phyloP scores from a whole-genome alignment of 2,329 filamentous ascomycete species.

The Hymenoscyphus scutula region DNA sequence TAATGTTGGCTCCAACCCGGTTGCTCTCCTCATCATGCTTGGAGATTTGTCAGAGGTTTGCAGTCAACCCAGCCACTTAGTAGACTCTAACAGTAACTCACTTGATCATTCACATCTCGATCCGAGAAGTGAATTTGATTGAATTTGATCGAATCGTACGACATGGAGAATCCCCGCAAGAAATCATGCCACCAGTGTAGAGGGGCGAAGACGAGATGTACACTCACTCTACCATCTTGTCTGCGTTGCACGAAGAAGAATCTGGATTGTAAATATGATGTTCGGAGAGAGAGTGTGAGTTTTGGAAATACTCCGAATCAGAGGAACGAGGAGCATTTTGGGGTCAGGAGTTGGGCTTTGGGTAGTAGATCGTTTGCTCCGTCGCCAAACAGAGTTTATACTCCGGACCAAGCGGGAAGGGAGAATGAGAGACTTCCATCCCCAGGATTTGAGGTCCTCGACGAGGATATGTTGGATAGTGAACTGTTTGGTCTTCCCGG shows the following conservation, averaged over 20 bases:
- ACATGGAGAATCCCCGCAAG: constrained; percentile 11
- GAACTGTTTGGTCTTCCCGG: no score
- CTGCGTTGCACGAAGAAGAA: constrained; percentile 15
- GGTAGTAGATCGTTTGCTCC: no score
- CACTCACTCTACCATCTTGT: constrained; percentile 17
- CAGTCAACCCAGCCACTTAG: no score
- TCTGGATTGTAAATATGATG: constrained; percentile 18
- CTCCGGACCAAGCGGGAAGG: no score
- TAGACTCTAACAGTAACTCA: neutral
- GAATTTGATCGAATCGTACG: neutral
- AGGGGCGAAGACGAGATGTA: constrained; percentile 19
- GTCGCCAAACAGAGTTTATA: no score
- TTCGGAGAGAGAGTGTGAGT: neutral
- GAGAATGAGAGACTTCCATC: no score
- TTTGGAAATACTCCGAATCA: neutral
- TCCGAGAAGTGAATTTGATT: neutral
- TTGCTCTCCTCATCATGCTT: no score
- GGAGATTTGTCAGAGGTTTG: no score
- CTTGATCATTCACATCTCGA: neutral
- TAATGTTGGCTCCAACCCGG: no score
- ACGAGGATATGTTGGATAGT: no score
- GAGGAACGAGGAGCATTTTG: neutral
- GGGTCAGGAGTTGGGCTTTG: neutral
- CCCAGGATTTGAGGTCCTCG: no score
- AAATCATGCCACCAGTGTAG: constrained; percentile 22